Base-by-base conservation (phyloP, 2,329 filamentous ascomycete species). In the Epichloe sp. region DNA sequence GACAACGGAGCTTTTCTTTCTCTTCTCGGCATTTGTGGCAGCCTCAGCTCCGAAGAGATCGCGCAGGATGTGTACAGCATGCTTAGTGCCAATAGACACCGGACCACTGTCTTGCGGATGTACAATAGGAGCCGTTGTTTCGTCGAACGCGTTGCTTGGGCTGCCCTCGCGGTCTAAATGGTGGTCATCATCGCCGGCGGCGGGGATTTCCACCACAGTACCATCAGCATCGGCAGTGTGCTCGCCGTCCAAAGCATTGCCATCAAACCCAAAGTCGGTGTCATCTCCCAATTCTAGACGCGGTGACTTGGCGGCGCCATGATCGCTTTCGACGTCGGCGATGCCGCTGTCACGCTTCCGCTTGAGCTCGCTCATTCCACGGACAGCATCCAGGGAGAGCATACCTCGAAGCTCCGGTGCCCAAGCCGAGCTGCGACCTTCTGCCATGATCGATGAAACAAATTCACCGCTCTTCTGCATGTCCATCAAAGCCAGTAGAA, bases 391-490 rank as follows among this genome's bases (percentile, higher is more conserved):
- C 42, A 96, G 74, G 1, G 89, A 95, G n/a, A 97, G 73, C 60
- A 98, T 81, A n/a, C 86, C 88, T 54, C 88, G 84, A 19, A 98
- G 77, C 68, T 98, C 93, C 1, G 91, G 91, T 3, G 91, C 91
- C 90, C 89, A 96, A 42, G 80, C 80, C 57, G 80, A 77, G 58
- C 83, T 83, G 56, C 86, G 82, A 38, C 83, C 86, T 55, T 90
- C 88, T 49, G 86, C 83, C 70, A 96, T 83, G 56, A 95, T 83
- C 60, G 81, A 90, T 4, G 85, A 86, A 17, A 96, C 87, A 60
- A 98, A 97, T 40, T 83, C 87, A 50, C 93, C 91, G 50, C 79
- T 88, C 70, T 86, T 89, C 66, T 96, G 93, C 78, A 96, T 85
- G 59, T 90, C 88, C 74, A 95, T 85, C 21, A 98, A 73, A 36